Conservation (phyloP, 1,139 yeast genomes). For the Barnettozyma hawaiiensis region DNA sequence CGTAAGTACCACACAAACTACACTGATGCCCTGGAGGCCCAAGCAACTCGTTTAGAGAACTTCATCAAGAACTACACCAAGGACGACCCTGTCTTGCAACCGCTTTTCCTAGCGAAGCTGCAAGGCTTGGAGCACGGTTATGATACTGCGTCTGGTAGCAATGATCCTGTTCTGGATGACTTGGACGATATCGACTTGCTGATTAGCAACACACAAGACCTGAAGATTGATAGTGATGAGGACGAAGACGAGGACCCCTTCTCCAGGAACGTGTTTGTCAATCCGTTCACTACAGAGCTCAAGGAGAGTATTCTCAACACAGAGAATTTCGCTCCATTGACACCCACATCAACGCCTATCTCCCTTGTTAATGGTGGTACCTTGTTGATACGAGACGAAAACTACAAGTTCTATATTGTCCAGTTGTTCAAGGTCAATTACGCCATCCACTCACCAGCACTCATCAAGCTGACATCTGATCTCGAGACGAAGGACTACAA, state of each 20-base stretch:
- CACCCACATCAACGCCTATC: slow-evolving; percentile 13
- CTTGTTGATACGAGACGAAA: slow-evolving; percentile 17
- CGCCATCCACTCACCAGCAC: slow-evolving; percentile 16
- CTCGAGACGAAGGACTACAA: slow-evolving; percentile 17
- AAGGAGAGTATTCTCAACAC: slow-evolving; percentile 7
- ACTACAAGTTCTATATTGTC: slow-evolving; percentile 16
- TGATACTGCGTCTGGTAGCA: background rate
- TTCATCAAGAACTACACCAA: slow-evolving; percentile 24
- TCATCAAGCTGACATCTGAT: slow-evolving; percentile 10
- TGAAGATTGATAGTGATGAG: slow-evolving; percentile 1
- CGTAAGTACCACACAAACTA: slow-evolving; percentile 29
- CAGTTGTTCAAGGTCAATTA: slow-evolving; percentile 19
- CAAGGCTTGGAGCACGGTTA: slow-evolving; percentile 2
- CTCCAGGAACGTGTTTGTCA: slow-evolving; percentile 1
- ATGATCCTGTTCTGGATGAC: background rate
- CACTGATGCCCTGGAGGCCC: slow-evolving; percentile 25
- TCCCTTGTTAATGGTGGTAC: slow-evolving; percentile 14
- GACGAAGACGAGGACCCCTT: slow-evolving; percentile 1
- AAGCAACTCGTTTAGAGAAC: slow-evolving; percentile 17
- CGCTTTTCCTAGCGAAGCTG: slow-evolving; percentile 7
- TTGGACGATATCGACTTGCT: slow-evolving; percentile 3
- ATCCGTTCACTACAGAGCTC: slow-evolving; percentile 7
- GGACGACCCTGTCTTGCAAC: slow-evolving; percentile 17
- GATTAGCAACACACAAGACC: slow-evolving; percentile 1
- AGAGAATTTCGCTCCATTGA: background rate